Percentiles rank a stretch among this genome's conserved stretches.
phyloP scores from a whole-genome alignment of 2,329 filamentous ascomycete species.

The Pseudogymnoascus sp. region DNA sequence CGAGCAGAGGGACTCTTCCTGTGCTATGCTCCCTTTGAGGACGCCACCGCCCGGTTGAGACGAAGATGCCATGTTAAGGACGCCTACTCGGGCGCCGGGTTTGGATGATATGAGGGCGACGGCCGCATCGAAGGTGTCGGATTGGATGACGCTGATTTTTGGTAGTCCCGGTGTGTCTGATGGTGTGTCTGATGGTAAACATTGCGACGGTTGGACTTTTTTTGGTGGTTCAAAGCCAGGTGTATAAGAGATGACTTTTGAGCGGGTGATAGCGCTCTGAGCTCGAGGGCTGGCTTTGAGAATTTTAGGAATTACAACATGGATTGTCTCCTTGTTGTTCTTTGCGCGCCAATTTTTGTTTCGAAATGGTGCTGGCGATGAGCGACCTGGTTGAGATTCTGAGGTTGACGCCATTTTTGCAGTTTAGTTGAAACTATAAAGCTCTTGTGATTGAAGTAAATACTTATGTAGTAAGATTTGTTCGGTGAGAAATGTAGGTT shows the following conservation, averaged over 20 bases:
- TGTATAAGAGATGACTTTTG: conserved; percentile 17
- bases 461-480: not conserved
- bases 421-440: not conserved
- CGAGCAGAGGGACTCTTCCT: conserved; percentile 65
- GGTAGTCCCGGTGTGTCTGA: conserved; percentile 15
- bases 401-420: not conserved
- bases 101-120: conserved; percentile 25
- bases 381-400: not conserved
- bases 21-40: conserved; percentile 52
- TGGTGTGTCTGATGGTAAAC: not conserved
- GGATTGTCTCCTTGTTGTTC: conserved; percentile 21
- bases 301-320: conserved; percentile 18
- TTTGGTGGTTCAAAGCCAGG: not conserved
- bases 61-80: conserved; percentile 61
- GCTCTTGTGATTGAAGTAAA: not conserved
- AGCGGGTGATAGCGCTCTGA: conserved; percentile 12
- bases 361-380: not conserved
- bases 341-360: conserved; percentile 15
- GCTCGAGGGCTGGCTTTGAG: conserved; percentile 16
- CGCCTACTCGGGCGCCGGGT: conserved; percentile 39
- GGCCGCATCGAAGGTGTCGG: conserved; percentile 52
- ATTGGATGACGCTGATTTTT: conserved; percentile 44
- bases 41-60: conserved; percentile 55
- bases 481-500: not conserved
- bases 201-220: not conserved